These are phyloP conservation scores for Phytophthora podocarpi DNA, from an alignment of 352 stramenopile species.

Conservation along the genomic window DNA sequence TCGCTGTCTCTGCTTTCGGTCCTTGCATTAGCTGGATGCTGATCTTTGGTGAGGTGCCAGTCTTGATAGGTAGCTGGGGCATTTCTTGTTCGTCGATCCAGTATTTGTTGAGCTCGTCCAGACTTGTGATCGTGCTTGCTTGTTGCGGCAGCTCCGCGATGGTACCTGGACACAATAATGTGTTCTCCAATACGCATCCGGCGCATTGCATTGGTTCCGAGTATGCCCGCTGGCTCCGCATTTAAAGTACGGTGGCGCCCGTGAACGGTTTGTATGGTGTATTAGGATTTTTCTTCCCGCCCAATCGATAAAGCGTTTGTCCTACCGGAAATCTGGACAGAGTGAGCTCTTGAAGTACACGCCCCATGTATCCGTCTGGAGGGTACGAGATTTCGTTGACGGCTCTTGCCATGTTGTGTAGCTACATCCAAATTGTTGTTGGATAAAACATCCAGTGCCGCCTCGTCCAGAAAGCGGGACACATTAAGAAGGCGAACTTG, in stretches of 20 bases:
- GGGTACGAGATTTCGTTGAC: not conserved
- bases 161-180: not conserved
- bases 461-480: slow-evolving; percentile 1
- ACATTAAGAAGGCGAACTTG: slow-evolving; percentile 4
- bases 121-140: too few relatives aligned
- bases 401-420: slow-evolving; percentile 7
- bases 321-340: not conserved
- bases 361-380: not conserved
- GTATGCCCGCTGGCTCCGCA: not conserved
- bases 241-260: not conserved
- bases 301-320: not conserved
- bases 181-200: not conserved
- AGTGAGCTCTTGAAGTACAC: not conserved
- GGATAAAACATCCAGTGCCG: not conserved
- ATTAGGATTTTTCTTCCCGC: not conserved
- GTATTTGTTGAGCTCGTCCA: too few relatives aligned
- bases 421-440: too few relatives aligned
- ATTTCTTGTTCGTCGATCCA: too few relatives aligned
- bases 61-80: too few relatives aligned
- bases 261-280: not conserved
- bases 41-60: too few relatives aligned
- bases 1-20: too few relatives aligned
- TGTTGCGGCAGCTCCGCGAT: too few relatives aligned
- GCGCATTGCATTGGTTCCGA: not conserved
- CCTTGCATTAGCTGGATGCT: too few relatives aligned